A percentile compares a stretch with the other conserved stretches of the same genome.
Evolutionary conservation across 2,329 filamentous ascomycete species (phyloP).

Genomic region (Curvularia lunata): DNA sequence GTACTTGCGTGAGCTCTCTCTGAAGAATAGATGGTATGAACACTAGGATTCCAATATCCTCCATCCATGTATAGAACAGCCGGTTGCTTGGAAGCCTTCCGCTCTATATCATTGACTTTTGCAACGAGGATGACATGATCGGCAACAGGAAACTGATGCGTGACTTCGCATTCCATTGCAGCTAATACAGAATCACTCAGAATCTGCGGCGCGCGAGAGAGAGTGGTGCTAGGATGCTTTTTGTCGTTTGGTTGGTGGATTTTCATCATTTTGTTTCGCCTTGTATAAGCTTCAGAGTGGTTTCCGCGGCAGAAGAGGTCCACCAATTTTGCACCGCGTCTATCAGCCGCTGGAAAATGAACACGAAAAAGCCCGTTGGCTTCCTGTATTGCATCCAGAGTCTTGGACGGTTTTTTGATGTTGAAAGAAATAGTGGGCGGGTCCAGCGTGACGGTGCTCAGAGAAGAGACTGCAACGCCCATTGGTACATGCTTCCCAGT

Average conservation of each 20-base stretch:
- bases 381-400: constrained; percentile 60
- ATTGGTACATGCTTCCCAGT: constrained; percentile 27
- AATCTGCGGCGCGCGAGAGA: constrained; percentile 28
- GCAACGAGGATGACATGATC: constrained; percentile 58
- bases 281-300: constrained; percentile 27
- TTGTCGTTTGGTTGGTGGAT: constrained; percentile 17
- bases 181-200: constrained; percentile 28
- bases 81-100: constrained; percentile 1
- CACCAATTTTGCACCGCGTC: constrained; percentile 37
- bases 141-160: constrained; percentile 49
- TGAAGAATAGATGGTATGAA: constrained; percentile 5
- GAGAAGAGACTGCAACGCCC: constrained; percentile 65
- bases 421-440: constrained; percentile 70
- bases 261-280: constrained; percentile 18
- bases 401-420: constrained; percentile 62
- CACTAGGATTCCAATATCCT: constrained; percentile 25
- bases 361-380: constrained; percentile 54
- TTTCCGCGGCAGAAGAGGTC: constrained; percentile 43
- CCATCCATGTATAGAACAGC: constrained; percentile 41
- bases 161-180: constrained; percentile 44
- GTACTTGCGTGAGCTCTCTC: neutral
- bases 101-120: constrained; percentile 39
- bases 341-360: constrained; percentile 54
- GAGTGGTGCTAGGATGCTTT: neutral
- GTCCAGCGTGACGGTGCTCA: constrained; percentile 63